These are phyloP conservation scores for Saccharomycopsis fermentans DNA, from an alignment of 805 yeast genomes.

Conservation along the genomic window DNA sequence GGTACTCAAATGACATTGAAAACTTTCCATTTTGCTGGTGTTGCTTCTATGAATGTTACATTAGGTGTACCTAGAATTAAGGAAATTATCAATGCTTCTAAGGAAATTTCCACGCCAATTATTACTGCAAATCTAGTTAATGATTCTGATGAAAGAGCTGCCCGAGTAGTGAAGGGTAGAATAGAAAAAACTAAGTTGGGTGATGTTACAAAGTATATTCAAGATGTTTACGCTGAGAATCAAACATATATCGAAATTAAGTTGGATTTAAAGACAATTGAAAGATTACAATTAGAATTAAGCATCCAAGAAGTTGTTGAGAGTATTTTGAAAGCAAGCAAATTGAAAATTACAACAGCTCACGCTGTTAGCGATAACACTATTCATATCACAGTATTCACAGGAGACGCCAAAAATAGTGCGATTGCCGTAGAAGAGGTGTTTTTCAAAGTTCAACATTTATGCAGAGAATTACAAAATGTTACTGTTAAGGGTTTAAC, in stretches of 20 bases:
- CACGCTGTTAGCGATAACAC: constrained; percentile 53
- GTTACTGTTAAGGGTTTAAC: constrained; percentile 91
- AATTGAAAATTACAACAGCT: constrained; percentile 77
- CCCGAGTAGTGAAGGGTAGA: constrained; percentile 96
- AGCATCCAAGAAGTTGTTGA: constrained; percentile 75
- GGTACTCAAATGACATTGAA: constrained; percentile 98
- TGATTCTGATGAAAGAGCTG: constrained; percentile 92
- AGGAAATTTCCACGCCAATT: constrained; percentile 90
- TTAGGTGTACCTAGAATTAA: constrained; percentile 99
- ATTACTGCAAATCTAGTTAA: constrained; percentile 90
- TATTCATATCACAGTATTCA: constrained; percentile 52
- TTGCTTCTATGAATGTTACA: constrained; percentile 97
- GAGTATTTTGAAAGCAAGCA: constrained; percentile 79
- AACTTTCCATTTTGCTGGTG: constrained; percentile 99
- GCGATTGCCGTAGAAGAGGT: constrained; percentile 39
- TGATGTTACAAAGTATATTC: constrained; percentile 82
- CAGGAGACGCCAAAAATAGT: constrained; percentile 31
- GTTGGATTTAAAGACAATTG: constrained; percentile 76
- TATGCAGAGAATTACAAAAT: constrained; percentile 75
- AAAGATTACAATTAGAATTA: constrained; percentile 80
- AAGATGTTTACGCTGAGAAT: constrained; percentile 82
- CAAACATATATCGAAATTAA: constrained; percentile 72
- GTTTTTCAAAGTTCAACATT: constrained; percentile 81
- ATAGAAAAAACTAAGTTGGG: constrained; percentile 82
- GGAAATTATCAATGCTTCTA: constrained; percentile 96